Conservation (phyloP, 2,329 filamentous ascomycete genomes). For the Chaetomium sp. region DNA sequence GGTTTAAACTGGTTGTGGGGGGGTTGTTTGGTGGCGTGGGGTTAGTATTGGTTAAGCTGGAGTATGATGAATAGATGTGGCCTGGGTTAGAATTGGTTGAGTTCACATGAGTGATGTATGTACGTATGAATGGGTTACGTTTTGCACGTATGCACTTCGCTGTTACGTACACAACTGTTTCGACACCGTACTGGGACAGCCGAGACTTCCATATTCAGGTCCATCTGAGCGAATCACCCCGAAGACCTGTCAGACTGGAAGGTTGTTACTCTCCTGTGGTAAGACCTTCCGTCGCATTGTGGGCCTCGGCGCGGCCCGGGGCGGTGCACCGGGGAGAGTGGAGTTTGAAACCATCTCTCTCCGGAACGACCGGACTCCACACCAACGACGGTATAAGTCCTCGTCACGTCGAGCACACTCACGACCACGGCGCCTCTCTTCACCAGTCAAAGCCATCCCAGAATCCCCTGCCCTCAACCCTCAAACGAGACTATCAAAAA, state of each 20-base stretch:
- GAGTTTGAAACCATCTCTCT: not conserved
- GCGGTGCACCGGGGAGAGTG: not conserved
- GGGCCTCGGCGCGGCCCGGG: not conserved
- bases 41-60: constrained; percentile 22
- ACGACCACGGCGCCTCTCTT: not conserved
- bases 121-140: not conserved
- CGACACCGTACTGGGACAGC: not conserved
- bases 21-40: not conserved
- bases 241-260: not conserved
- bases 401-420: not conserved
- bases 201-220: not conserved
- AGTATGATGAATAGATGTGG: constrained; percentile 18
- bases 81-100: constrained; percentile 6
- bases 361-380: not conserved
- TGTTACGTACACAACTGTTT: not conserved
- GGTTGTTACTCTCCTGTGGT: not conserved
- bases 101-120: not conserved
- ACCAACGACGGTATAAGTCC: not conserved
- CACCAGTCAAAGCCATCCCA: not conserved
- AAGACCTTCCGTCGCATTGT: not conserved
- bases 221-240: not conserved
- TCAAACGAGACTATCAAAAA: not conserved
- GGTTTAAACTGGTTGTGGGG: constrained; percentile 3
- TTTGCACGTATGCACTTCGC: not conserved
- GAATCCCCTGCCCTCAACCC: not conserved